phyloP scores from a whole-genome alignment of 371 early-diverging fungal species.

The Batrachochytrium dendrobatidis region DNA sequence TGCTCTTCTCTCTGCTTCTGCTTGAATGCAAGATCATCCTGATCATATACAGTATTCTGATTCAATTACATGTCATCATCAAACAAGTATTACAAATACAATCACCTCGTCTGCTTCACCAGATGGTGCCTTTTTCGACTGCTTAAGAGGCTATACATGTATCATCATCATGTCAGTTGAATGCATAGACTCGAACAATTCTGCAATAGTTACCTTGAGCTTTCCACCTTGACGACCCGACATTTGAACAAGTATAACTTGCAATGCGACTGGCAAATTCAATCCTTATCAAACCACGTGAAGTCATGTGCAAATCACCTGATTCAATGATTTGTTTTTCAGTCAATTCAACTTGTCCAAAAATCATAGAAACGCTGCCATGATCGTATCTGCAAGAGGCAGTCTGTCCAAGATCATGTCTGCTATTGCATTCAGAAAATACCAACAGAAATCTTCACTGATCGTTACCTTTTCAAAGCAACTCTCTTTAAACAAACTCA shows the following conservation, averaged over 20 bases:
- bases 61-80: not conserved
- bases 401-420: no score
- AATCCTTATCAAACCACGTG: no score
- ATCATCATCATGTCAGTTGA: not conserved
- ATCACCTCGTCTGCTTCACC: slow-evolving; percentile 58
- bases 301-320: no score
- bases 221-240: slow-evolving; percentile 67
- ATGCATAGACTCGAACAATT: not conserved
- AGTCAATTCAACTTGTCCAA: no score
- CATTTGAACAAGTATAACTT: slow-evolving; percentile 33
- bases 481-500: no score
- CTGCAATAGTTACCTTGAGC: slow-evolving; percentile 33
- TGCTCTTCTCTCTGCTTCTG: slow-evolving; percentile 76
- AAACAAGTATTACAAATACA: not conserved
- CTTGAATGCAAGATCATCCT: slow-evolving; percentile 74
- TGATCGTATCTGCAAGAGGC: no score
- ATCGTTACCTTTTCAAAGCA: no score
- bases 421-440: no score
- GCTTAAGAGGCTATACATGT: slow-evolving; percentile 59
- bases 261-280: no score
- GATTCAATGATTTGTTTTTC: no score
- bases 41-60: not conserved
- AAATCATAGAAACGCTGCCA: no score
- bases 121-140: slow-evolving; percentile 56
- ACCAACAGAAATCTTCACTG: no score